Base-by-base conservation (phyloP, 225 moss, liverwort and hornwort genomes). In the Sphagnum contortum region DNA sequence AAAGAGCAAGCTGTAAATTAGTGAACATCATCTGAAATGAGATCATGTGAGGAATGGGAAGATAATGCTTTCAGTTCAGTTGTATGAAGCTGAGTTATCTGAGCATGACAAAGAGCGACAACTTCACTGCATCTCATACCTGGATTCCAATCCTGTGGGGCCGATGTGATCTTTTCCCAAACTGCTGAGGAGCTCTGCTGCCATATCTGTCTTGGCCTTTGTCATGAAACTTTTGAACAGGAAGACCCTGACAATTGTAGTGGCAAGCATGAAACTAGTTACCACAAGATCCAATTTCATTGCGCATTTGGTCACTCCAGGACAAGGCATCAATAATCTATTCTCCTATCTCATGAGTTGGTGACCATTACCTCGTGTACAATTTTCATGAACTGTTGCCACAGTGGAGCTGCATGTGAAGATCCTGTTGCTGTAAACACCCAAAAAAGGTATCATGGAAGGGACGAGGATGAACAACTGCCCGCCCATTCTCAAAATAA, bases 361-460 rank as follows among this genome's bases (percentile, higher is more conserved):
- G 29, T 29, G 29, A 29, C 29, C 29, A 52, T 66, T 86, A 77
- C 92, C 85, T 96, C 92, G 71, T 90, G 90, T 52, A 90, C 87
- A 55, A 70, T 75, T 66, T 76, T 64, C 96, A 96, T 96, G 71
- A 96, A 96, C 65, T 92, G 75, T 70, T 78, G 84, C 96, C 96
- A 96, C 4, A 96, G 68, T 66, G 96, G 96, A 62, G 92, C 96
- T 48, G 90, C 96, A 71, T 96, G 96, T 64, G 96, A 92, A 64
- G 88, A 87, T 47, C 96, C 96, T 7, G 92, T 96, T 51, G 87
- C 92, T 92, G 83, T 62, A 70, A 55, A 62, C 52, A 12, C 10
- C 48, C n/a, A 7, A 12, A 5, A 3, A 3, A 46, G 49, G 29
- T 29, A 29, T 29, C 29, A 29, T 29, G 29, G 29, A 29, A 29